Conservation (phyloP, 176 grass and related monocot species). For the Ampelocalamus luodianensis region DNA sequence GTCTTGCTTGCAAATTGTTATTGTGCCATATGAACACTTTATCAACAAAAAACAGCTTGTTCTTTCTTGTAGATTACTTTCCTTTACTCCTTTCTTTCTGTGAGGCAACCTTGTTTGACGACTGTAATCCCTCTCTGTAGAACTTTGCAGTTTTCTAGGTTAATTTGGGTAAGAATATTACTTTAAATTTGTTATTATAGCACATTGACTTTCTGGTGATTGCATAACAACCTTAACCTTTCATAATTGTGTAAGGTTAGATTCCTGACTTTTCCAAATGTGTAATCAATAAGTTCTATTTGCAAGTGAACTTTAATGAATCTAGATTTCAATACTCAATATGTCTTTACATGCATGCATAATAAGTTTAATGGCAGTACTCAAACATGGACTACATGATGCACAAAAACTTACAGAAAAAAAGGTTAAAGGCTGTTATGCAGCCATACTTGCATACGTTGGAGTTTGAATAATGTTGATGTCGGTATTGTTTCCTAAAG, state of each 20-base stretch:
- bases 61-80: not conserved
- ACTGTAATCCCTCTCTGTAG: not conserved
- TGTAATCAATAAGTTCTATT: not conserved
- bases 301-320: not conserved
- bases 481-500: not conserved
- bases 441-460: constrained; percentile 4
- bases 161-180: not conserved
- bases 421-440: not conserved
- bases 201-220: not conserved
- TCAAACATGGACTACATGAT: not conserved
- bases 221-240: not conserved
- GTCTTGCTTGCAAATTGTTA: not conserved
- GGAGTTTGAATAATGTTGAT: constrained; percentile 12
- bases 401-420: not conserved
- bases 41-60: not conserved
- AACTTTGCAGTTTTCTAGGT: not conserved
- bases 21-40: not conserved
- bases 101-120: not conserved
- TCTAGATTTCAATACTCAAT: not conserved
- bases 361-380: constrained; percentile 1
- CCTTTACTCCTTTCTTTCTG: not conserved
- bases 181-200: not conserved
- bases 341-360: not conserved
- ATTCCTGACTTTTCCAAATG: not conserved
- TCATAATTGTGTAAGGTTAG: not conserved